These are phyloP conservation scores for Scytalidium lignicola DNA, from an alignment of 2,329 filamentous ascomycete genomes.

Conservation along the genomic window DNA sequence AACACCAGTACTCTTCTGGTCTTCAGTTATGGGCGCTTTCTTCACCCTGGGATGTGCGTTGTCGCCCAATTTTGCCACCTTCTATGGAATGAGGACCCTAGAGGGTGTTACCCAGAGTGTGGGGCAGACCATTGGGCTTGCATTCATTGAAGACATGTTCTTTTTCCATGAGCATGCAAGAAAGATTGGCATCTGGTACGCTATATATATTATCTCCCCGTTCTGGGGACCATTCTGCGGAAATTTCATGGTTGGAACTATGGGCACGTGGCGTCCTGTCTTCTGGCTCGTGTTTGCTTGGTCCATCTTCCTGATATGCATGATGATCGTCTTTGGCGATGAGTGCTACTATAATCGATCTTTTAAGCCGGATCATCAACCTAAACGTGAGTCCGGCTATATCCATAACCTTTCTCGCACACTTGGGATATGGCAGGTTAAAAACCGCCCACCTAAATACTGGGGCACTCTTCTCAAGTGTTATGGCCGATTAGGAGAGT, in stretches of 20 bases:
- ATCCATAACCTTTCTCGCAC: no score
- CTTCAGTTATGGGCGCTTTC: constrained; percentile 6
- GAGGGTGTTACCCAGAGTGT: constrained; percentile 23
- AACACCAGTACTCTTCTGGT: constrained; percentile 27
- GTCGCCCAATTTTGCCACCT: constrained; percentile 9
- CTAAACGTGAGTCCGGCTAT: constrained; percentile 32
- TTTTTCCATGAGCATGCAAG: constrained; percentile 48
- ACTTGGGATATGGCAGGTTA: no score
- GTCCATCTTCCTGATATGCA: no score
- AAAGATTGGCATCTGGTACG: constrained; percentile 38
- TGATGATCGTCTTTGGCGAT: no score
- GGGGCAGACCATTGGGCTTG: constrained; percentile 33
- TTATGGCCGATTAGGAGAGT: no score
- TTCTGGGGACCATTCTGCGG: constrained; percentile 39
- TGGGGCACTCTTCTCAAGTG: no score
- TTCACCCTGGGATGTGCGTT: constrained; percentile 9
- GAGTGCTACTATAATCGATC: no score
- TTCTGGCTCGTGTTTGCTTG: no score
- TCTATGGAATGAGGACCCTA: constrained; percentile 11
- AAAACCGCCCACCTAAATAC: no score
- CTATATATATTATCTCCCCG: constrained; percentile 34
- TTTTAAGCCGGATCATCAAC: no score
- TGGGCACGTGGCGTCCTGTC: no score
- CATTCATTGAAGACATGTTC: constrained; percentile 54
- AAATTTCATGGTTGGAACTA: constrained; percentile 27